Base-by-base conservation (phyloP, 1,139 yeast genomes). In the Magnusiomyces magnusii region DNA sequence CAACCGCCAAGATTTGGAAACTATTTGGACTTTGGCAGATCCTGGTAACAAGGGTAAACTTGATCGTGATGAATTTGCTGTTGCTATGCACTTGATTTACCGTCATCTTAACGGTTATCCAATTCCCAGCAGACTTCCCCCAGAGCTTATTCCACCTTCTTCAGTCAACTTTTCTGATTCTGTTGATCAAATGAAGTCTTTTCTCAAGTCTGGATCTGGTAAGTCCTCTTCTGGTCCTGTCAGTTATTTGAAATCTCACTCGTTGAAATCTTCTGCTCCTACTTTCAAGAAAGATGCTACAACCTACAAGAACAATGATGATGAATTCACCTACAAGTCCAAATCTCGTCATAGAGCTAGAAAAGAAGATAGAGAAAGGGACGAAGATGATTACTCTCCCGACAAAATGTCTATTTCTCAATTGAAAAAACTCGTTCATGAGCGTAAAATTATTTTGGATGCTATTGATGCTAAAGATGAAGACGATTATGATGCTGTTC, bases 1-100 rank as follows among this genome's bases (percentile, higher is more conserved):
- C 64, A 80, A 85, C 60, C 83, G 97, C 72, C 80, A 84, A 10
- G 97, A 92, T 66, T 79, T 93, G 63, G 98, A 92, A 71, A 79
- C 85, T 47, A 89, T 93, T 63, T 93, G 99, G 99, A 90, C 90
- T 68, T 78, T 93, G 68, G 82, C 97, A n/a, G 98, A 93, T 71
- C 84, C 93, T 62, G 87, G 89, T 65, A 90, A 92, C 72, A 82
- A 90, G 57, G 98, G 97, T 21, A 81, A 80, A 57, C 88, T 93
- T 67, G 81, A 90, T 57, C 83, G 82, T 66, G 81, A 85, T 66
- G 99, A 93, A 73, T 93, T 93, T 73, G 85, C 96, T 1, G 93
- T 93, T 67, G 98, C 99, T 3, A 87, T 93, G 87, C 95, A 87
- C 71, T 80, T 95, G 68, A 95, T 95, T 47, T 95, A 91, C 72